Evolutionary conservation across 257 asterid species (phyloP).

Genomic region (Paulownia fortunei): DNA sequence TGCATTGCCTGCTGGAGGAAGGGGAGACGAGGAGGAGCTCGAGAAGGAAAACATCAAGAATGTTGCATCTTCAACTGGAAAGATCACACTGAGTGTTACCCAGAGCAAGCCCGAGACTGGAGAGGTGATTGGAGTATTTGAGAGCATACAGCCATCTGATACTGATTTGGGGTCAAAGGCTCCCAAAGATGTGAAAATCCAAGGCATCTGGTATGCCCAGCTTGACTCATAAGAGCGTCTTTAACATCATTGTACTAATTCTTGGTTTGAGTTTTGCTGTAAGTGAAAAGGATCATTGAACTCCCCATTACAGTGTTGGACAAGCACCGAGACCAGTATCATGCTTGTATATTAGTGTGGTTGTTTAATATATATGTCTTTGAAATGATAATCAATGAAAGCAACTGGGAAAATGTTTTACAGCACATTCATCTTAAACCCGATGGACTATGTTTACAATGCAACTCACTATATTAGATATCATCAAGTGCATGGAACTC

Average conservation of each 20-base stretch:
- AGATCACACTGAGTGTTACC: constrained; percentile 83
- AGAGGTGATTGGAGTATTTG: constrained; percentile 93
- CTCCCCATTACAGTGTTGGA: constrained; percentile 41
- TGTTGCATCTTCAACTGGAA: constrained; percentile 68
- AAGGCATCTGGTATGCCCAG: constrained; percentile 98
- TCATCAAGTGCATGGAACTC: not conserved
- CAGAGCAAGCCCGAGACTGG: constrained; percentile 90
- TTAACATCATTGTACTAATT: constrained; percentile 28
- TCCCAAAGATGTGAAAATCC: constrained; percentile 95
- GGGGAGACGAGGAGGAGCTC: constrained; percentile 98
- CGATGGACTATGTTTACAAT: not conserved
- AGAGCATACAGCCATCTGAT: constrained; percentile 96
- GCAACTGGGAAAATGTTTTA: not conserved
- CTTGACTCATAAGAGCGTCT: constrained; percentile 60
- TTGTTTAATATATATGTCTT: constrained; percentile 1
- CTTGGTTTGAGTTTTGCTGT: constrained; percentile 52
- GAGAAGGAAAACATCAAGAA: constrained; percentile 90
- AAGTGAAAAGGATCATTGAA: constrained; percentile 36
- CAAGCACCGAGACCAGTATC: constrained; percentile 37
- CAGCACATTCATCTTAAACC: not conserved
- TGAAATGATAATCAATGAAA: constrained; percentile 15
- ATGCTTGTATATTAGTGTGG: constrained; percentile 54
- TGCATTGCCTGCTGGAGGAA: constrained; percentile 98
- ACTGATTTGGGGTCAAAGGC: constrained; percentile 95
- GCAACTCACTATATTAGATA: not conserved